phyloP scores from a whole-genome alignment of 805 yeast species.

The Saturnispora saitoi region DNA sequence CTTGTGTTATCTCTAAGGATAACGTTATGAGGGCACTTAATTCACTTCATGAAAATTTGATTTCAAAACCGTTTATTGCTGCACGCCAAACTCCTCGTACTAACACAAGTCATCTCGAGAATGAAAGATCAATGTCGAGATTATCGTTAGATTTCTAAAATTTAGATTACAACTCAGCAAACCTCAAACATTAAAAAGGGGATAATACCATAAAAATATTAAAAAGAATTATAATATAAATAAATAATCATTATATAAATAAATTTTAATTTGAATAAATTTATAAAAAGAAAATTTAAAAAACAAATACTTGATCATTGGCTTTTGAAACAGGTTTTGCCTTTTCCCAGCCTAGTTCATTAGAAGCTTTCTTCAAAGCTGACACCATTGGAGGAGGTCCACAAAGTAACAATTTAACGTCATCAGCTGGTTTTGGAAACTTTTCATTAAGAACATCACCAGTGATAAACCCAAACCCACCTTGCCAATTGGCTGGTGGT shows the following conservation, averaged over 20 bases:
- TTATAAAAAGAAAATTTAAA: constrained; percentile 32
- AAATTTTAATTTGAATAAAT: background rate
- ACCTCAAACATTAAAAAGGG: background rate
- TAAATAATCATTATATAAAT: background rate
- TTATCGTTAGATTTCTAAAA: background rate
- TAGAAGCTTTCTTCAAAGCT: constrained; percentile 73
- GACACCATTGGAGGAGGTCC: constrained; percentile 94
- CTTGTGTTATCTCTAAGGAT: constrained; percentile 81
- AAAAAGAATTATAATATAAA: background rate
- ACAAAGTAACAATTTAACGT: constrained; percentile 70
- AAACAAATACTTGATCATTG: constrained; percentile 85
- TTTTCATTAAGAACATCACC: constrained; percentile 57
- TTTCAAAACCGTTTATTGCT: constrained; percentile 37
- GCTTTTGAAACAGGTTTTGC: constrained; percentile 84
- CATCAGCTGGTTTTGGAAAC: constrained; percentile 53
- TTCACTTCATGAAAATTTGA: constrained; percentile 70
- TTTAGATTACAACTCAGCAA: too few relatives aligned
- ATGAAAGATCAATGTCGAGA: constrained; percentile 5
- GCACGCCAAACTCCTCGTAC: constrained; percentile 33
- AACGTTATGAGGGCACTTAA: constrained; percentile 81
- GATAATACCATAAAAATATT: background rate
- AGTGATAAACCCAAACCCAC: constrained; percentile 74
- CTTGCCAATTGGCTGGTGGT: constrained; percentile 66
- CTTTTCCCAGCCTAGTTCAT: constrained; percentile 65
- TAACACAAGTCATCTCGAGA: background rate